Percentiles rank a stretch among this genome's conserved stretches.
Conservation (phyloP, 106 monocot species). For the Phalaenopsis equestris region DNA sequence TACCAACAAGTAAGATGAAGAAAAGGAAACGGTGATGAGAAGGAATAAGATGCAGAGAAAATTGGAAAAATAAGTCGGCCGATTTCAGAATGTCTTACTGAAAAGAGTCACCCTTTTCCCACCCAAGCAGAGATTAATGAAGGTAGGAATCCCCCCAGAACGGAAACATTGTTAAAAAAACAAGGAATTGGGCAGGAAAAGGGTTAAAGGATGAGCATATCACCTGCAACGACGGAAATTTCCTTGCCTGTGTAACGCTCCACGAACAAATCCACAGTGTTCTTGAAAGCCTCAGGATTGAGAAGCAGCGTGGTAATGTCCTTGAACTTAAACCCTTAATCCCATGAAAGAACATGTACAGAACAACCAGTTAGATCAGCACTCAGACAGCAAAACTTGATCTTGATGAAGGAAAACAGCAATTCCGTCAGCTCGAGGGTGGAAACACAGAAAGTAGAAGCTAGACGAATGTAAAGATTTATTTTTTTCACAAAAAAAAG, state of each 20-base stretch:
- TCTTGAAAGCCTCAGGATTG: slow-evolving; percentile 3
- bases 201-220: not conserved
- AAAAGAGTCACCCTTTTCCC: not conserved
- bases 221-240: slow-evolving; percentile 5
- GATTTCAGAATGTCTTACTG: not conserved
- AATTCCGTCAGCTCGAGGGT: not conserved
- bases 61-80: not conserved
- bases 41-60: not conserved
- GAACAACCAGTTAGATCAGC: not conserved
- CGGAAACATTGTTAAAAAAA: not conserved
- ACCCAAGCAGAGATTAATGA: not conserved
- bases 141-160: too few species aligned
- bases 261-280: slow-evolving; percentile 7
- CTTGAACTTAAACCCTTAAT: slow-evolving; percentile 4
- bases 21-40: not conserved
- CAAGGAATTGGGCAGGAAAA: not conserved
- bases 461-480: too few species aligned
- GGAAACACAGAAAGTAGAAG: too few species aligned
- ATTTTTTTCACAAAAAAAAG: too few species aligned
- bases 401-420: not conserved
- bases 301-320: slow-evolving; percentile 6
- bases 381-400: not conserved
- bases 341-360: not conserved
- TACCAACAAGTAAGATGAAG: not conserved
- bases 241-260: slow-evolving; percentile 1